Base-by-base conservation (phyloP, 2,329 filamentous ascomycete genomes). In the Elsinoe perseae region DNA sequence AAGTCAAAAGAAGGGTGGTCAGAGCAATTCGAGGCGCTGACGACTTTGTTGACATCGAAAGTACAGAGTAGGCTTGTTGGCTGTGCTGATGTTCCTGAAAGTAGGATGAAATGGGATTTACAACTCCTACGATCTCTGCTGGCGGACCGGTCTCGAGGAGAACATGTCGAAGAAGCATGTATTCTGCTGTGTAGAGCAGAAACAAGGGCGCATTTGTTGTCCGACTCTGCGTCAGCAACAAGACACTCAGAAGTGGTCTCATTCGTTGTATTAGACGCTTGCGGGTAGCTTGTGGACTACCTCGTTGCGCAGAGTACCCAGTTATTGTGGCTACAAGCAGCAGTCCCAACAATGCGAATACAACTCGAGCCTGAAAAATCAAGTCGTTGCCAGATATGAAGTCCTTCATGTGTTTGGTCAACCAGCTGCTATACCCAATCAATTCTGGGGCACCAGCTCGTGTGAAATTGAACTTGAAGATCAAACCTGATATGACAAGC, bases 391-490 rank as follows among this genome's bases (percentile, higher is more conserved):
- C 48, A 25, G 18, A 25, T 21, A 52, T 52, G 16, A 36, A 14
- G 10, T 21, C 6, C 20, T 21, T 38, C 48, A 52, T 10, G 7
- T 38, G 16, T 8, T 16, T n/a, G 48, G 18, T 18, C 10, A 32
- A 12, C 30, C 16, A 3, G 10, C 16, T 32, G 16, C 44, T 27
- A 7, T 70, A 73, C 20, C 78, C 68, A 16, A 83, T 70, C 28
- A 59, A 66, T 68, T 97, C 93, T 0, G 92, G 91, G 0, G 91
- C 87, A 69, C 97, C 93, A 55, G 89, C 84, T 46, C 83, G 80
- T 0, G 90, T 93, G 67, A 96, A 97, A 1, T 85, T 85, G 21
- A 96, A 73, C 72, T 98, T 98, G 77, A 97, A 98, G 3, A 84
- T 77, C 20, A 93, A 79, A 0, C 88, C 86, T 14, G 79, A 74